phyloP scores from a whole-genome alignment of 371 early-diverging fungal species.

The Lichtheimia corymbifera region DNA sequence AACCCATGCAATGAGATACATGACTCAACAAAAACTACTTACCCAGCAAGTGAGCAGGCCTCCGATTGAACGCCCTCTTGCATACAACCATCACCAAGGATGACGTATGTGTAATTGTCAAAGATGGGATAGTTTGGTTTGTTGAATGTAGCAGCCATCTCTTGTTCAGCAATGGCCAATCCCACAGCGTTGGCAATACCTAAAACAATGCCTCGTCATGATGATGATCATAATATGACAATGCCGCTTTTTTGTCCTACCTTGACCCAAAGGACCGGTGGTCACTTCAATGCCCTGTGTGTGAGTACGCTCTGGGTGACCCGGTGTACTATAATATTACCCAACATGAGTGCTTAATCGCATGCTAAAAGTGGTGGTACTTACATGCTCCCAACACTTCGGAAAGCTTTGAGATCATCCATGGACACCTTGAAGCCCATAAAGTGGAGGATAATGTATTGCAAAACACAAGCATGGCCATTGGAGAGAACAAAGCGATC shows the following conservation, averaged over 20 bases:
- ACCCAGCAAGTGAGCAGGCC: constrained; percentile 97
- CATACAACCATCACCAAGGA: constrained; percentile 98
- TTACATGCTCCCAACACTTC: constrained; percentile 84
- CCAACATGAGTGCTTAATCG: neutral
- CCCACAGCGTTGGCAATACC: constrained; percentile 94
- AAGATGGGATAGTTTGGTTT: constrained; percentile 80
- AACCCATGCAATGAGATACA: neutral
- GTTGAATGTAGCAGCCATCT: constrained; percentile 92
- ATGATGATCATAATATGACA: neutral
- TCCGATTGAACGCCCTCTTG: constrained; percentile 99
- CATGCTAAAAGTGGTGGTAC: constrained; percentile 20
- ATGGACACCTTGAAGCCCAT: constrained; percentile 87
- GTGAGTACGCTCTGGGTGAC: constrained; percentile 90
- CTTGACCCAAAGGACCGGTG: constrained; percentile 99
- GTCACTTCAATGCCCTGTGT: constrained; percentile 96
- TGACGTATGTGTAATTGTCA: constrained; percentile 85
- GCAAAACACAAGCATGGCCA: constrained; percentile 97
- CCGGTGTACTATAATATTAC: constrained; percentile 73
- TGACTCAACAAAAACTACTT: constrained; percentile 26
- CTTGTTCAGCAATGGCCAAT: constrained; percentile 90
- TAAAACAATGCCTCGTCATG: constrained; percentile 6
- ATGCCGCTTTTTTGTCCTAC: constrained; percentile 26
- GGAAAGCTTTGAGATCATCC: constrained; percentile 95
- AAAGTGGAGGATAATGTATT: constrained; percentile 93
- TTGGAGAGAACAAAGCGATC: constrained; percentile 99